A percentile compares a stretch with the other conserved stretches of the same genome.
Conservation (phyloP, 179 eudicot species). For the Spinacia oleracea region DNA sequence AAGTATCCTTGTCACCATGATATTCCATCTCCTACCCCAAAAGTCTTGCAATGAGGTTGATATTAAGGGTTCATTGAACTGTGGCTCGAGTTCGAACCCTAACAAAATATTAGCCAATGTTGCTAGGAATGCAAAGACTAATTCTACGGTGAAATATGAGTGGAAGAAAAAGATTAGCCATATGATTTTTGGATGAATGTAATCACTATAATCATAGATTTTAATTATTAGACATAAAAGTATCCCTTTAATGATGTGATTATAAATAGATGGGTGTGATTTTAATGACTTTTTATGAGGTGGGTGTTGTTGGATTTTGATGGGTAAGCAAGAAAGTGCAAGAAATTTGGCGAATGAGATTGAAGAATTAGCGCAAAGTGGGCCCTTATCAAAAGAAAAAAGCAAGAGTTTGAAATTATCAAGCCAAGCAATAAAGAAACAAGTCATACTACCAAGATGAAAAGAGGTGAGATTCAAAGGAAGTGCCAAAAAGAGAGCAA, state of each 20-base stretch:
- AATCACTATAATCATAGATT: slow-evolving; percentile 35
- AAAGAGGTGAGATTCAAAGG: slow-evolving; percentile 47
- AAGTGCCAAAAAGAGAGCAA: slow-evolving; percentile 43
- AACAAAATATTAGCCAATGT: slow-evolving; percentile 29
- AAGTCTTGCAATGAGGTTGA: slow-evolving; percentile 69
- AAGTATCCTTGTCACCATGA: slow-evolving; percentile 56
- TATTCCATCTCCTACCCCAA: slow-evolving; percentile 75
- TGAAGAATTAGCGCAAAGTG: slow-evolving; percentile 39
- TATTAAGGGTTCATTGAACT: slow-evolving; percentile 57
- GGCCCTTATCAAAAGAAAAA: slow-evolving; percentile 46
- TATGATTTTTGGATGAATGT: slow-evolving; percentile 36
- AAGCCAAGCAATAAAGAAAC: slow-evolving; percentile 58
- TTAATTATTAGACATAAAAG: slow-evolving; percentile 27
- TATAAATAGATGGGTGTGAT: slow-evolving; percentile 7
- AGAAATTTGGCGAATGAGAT: slow-evolving; percentile 40
- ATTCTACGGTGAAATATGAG: slow-evolving; percentile 48
- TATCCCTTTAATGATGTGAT: slow-evolving; percentile 32
- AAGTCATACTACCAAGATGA: slow-evolving; percentile 37
- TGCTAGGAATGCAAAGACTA: slow-evolving; percentile 40
- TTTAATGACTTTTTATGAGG: not conserved
- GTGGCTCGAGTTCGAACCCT: slow-evolving; percentile 55
- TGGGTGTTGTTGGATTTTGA: slow-evolving; percentile 34
- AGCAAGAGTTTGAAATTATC: slow-evolving; percentile 58
- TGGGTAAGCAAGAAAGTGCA: slow-evolving; percentile 50
- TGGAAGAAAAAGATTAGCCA: slow-evolving; percentile 38